Base-by-base conservation (phyloP, 495 filamentous ascomycete genomes). In the Platismatia glauca region DNA sequence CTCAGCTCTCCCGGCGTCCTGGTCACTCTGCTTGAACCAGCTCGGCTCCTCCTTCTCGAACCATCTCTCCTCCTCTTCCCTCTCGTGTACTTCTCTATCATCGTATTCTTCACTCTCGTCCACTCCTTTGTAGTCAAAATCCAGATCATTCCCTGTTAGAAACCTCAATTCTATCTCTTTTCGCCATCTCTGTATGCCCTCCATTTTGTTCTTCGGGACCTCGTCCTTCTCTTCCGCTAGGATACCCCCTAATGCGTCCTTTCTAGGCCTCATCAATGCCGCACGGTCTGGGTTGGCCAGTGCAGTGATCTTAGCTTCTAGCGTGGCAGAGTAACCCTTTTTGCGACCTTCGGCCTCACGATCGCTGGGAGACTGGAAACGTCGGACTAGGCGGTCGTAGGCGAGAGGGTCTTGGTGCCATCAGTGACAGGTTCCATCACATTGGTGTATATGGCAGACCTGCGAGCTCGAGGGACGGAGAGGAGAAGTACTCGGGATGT, bases 311-410 rank as follows among this genome's bases (percentile, higher is more conserved):
- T 87, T 86, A 35, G 86, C 88, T 68, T 93, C 89, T 0, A 93
- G 78, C 5, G 85, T 75, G 16, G 88, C 86, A 5, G 86, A 84
- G 69, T 89, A 91, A 1, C 90, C 89, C 70, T 88, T 89, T 4
- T 73, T 76, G 18, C 81, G 82, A 16, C 86, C 88, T 63, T 90
- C 86, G 18, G 78, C 81, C 71, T 90, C 86, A 58, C 89, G 80
- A 74, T 95, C 89, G 18, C 80, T 78, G 18, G 86, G 71, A 4
- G 84, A 84, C 59, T 90, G 89, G 72, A 91, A 92, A 64, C 86
- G 86, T 52, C 88, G 85, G 67, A 95, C 83, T 18, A 91, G 77
- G 59, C 83, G 82, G 70, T 93, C 89, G 75, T 95, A 91, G 50
- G 91, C 80, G 29, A 92, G 76, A 0, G 89, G 89, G 72, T 91